These are phyloP conservation scores for Globisporangium takayamanum DNA, from an alignment of 352 stramenopile genomes.

Conservation along the genomic window DNA sequence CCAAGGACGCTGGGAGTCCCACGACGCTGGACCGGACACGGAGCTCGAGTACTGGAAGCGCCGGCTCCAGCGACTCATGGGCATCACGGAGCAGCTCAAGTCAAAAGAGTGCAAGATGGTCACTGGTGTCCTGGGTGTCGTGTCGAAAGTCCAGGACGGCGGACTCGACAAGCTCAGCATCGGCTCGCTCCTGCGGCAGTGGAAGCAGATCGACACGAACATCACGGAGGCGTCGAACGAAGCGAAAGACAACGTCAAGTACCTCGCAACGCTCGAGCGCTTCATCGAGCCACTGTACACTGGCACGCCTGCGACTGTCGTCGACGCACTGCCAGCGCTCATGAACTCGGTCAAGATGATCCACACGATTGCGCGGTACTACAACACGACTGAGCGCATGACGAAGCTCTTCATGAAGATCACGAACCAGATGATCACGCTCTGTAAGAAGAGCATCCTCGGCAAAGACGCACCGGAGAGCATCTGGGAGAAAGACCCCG, in stretches of 20 bases:
- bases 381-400: conserved; percentile 89
- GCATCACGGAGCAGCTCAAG: conserved; percentile 87
- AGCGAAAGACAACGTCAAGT: conserved; percentile 86
- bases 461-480: conserved; percentile 45
- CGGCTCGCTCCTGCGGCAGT: conserved; percentile 53
- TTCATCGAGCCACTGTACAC: conserved; percentile 85
- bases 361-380: conserved; percentile 84
- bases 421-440: conserved; percentile 86
- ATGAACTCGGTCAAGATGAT: conserved; percentile 91
- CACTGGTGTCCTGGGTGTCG: conserved; percentile 71
- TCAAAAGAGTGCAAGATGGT: conserved; percentile 87
- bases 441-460: conserved; percentile 70
- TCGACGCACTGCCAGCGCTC: conserved; percentile 76
- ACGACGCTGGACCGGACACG: conserved; percentile 72
- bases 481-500: conserved; percentile 76
- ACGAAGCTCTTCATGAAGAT: conserved; percentile 90
- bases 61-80: conserved; percentile 73
- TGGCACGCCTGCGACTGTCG: conserved; percentile 43
- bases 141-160: conserved; percentile 73
- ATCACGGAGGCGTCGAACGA: conserved; percentile 82
- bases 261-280: conserved; percentile 71
- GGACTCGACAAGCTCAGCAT: conserved; percentile 61
- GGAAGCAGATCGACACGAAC: conserved; percentile 87
- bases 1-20: conserved; percentile 70
- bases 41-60: conserved; percentile 88